These are phyloP conservation scores for Boechera divaricarpa DNA, from an alignment of 345 rosid species.

Conservation along the genomic window DNA sequence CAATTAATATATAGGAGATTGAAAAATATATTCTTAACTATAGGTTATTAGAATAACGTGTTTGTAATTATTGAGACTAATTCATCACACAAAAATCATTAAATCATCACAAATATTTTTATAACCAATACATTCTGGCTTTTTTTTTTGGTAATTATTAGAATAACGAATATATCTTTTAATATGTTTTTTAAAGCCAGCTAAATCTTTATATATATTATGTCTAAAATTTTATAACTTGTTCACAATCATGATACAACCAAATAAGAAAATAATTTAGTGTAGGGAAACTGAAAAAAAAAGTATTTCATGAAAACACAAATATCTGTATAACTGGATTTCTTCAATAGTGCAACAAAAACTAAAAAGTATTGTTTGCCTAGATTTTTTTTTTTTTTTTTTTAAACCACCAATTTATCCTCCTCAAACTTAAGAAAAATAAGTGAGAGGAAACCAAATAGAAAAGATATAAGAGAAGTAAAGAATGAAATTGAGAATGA, in stretches of 20 bases:
- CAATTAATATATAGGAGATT: too few species aligned
- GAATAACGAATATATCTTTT: not conserved
- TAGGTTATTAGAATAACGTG: not conserved
- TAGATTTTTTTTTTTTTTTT: not conserved
- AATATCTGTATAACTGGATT: not conserved
- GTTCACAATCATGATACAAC: too few species aligned
- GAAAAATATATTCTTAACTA: not conserved
- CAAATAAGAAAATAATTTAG: too few species aligned
- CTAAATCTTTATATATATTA: too few species aligned
- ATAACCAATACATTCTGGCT: not conserved
- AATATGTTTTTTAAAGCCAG: too few species aligned
- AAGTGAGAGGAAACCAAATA: conserved; percentile 5
- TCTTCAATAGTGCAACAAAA: not conserved
- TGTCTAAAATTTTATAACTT: too few species aligned
- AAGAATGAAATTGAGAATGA: conserved; percentile 27
- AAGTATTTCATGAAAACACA: not conserved
- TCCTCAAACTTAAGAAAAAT: not conserved
- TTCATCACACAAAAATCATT: too few species aligned
- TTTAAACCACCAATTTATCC: not conserved
- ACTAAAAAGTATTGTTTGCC: not conserved
- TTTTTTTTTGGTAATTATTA: not conserved
- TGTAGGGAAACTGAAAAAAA: too few species aligned
- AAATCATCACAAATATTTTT: too few species aligned
- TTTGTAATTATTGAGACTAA: not conserved
- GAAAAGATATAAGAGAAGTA: not conserved